These are phyloP conservation scores for Phanerochaete sordida DNA, from an alignment of 768 basidiomycete species.

Conservation along the genomic window DNA sequence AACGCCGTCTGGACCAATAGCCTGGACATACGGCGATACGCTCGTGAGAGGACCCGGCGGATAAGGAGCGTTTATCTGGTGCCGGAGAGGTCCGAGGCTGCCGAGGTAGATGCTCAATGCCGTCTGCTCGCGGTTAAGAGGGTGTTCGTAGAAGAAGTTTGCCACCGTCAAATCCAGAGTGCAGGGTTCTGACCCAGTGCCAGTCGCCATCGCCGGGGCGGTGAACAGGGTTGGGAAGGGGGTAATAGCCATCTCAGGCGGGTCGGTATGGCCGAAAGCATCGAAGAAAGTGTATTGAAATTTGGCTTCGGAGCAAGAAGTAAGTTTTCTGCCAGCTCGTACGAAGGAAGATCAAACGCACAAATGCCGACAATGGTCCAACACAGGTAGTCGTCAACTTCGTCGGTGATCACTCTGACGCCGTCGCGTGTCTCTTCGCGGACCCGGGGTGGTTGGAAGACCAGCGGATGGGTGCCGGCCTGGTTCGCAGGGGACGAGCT, in stretches of 20 bases:
- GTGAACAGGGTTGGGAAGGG: constrained; percentile 88
- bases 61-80: constrained; percentile 71
- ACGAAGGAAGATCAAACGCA: constrained; percentile 37
- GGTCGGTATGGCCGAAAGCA: constrained; percentile 72
- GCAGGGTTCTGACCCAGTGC: constrained; percentile 40
- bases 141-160: constrained; percentile 83
- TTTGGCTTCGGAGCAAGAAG: constrained; percentile 54
- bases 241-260: constrained; percentile 79
- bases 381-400: constrained; percentile 92
- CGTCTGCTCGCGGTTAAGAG: constrained; percentile 59
- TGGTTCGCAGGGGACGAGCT: constrained; percentile 73
- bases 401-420: constrained; percentile 70
- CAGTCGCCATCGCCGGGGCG: constrained; percentile 61
- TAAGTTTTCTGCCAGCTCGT: constrained; percentile 5
- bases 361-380: constrained; percentile 97
- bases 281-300: constrained; percentile 96
- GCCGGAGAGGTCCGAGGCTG: constrained; percentile 80
- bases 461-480: constrained; percentile 74
- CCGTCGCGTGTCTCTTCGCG: constrained; percentile 82
- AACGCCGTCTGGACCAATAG: constrained; percentile 27
- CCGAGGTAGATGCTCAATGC: constrained; percentile 85
- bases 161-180: constrained; percentile 82
- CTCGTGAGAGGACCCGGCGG: constrained; percentile 66
- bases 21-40: constrained; percentile 56
- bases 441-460: constrained; percentile 78